Evolutionary conservation across 495 filamentous ascomycete species (phyloP), one percentile per base, ranked within the genome.

Genomic region (Aspergillus haitiensis): DNA sequence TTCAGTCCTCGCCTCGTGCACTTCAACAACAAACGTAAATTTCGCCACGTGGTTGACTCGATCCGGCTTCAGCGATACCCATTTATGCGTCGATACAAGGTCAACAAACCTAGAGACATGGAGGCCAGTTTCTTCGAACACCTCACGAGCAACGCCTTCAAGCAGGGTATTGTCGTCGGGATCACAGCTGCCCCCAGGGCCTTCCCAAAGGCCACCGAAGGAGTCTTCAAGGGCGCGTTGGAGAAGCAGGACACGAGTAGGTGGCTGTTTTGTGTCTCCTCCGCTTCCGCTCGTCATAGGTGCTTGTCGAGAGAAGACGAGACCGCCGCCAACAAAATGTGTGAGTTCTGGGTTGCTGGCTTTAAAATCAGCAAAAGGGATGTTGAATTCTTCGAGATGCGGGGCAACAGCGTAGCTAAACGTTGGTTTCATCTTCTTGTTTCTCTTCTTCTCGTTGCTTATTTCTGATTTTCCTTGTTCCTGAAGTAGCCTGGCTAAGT

Each of bases 121-220:
- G 49, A 88, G 61, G 3, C 83, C 85, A 0, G 80, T 83, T 64
- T 88, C 85, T 67, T 88, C 86, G 31, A 73, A 68, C 2, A 84
- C 75, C 64, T 87, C 83, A 1, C 85, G 70, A 12, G 72, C 83
- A 0, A 81, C 75, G 0, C 78, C 78, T 48, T 82, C 77, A 0
- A 88, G 72, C 13, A 88, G 67, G 0, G 79, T 84, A 10, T 65
- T 60, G 1, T 60, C 59, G 13, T 67, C 56, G 2, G 63, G 52
- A 27, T 87, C 84, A 36, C 65, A 64, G 10, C 73, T 69, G 5
- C 86, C 86, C 2, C 86, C 84, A 2, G 85, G 85, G 1, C 81
- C 68, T 59, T 88, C 85, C 86, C 85, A 86, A 58, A 64, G 66
- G 12, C 74, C 69, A 0, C 77, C 75, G 64, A 75, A 82, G 1